Evolutionary conservation across 225 moss, liverwort and hornwort species (phyloP), one percentile per base, ranked within the genome.

Genomic region (Straminergon stramineum): DNA sequence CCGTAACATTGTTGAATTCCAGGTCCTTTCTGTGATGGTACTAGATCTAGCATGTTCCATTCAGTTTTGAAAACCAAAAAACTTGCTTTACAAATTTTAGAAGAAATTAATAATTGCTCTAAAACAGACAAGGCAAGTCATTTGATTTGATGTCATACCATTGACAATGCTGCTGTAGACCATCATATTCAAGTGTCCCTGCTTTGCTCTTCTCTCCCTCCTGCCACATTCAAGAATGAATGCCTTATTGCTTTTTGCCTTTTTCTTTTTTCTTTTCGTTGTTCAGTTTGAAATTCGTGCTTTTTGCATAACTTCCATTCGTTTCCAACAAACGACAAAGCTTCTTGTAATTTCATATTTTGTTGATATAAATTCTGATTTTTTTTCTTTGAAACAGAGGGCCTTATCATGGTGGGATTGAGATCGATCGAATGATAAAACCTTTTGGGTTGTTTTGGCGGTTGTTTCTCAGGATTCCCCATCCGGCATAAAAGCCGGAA

Each of bases 391-490:
- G 18, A 65, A 48, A 64, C 3, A 35, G 24, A 17, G 63, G 8
- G 12, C 51, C 70, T 13, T 84, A 3, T 30, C 43, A 58, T 16
- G 58, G 24, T 73, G 73, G 61, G 11, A 79, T 56, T 57, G 79
- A 37, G 37, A 76, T 20, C 52, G 52, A 15, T 52, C 48, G 21
- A 24, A n/a, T 26, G 56, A 26, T n/a, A 11, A 39, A 39, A 27
- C 11, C 39, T 79, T 58, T 27, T 26, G 24, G 15, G 11, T 27
- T 18, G 39, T 28, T 56, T 70, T 24, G 9, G 75, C n/a, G 32
- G 18, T 74, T 53, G 16, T 65, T 28, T 56, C 86, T 79, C 92
- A 99, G 99, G 99, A 99, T 88, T 99, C 99, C 12, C 99, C 99
- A 5, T 90, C 99, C 2, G 99, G 99, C 51, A 75, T 96, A 1